Base-by-base conservation (phyloP, 2,329 filamentous ascomycete species). In the Apiospora marii region DNA sequence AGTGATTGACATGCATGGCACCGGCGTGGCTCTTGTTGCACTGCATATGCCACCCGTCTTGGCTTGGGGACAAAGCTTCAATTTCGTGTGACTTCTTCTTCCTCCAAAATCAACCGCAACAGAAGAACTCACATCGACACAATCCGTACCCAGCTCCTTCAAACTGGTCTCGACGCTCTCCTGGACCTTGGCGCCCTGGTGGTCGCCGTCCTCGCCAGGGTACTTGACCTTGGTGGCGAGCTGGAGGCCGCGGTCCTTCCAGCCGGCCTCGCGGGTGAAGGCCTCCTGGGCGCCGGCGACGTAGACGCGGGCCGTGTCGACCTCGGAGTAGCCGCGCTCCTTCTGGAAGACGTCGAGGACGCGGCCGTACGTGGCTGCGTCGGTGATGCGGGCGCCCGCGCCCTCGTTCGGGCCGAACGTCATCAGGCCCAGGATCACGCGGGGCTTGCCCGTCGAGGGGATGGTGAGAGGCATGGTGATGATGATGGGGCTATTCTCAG, bases 401-500 rank as follows among this genome's bases (percentile, higher is more conserved):
- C 80, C 76, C 73, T 87, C 86, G 72, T 90, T 88, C 2, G 93
- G 90, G 43, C 92, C 93, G 84, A 94, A 95, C 79, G 92, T 95
- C 94, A 97, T 96, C 71, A 95, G 87, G 75, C 94, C 94, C 51
- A 97, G 90, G 86, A 97, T 94, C 78, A 94, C 86, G 75, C 93
- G 89, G 75, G 92, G 88, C 76, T 90, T 92, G 71, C 80, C 78
- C 46, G 79, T 81, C 68, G 82, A 81, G 19, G 79, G 37, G 19
- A 79, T 80, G 75, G 87, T 76, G 74, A 87, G 84, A 79, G 86
- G 84, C 86, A 88, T 88, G 43, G 75, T 83, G 69, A 7, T 19
- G 46, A 2, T 64, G 19, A 46, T 37, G 30, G 8, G 2, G 27
- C 51, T 14, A 12, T 24, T 53, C 5, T 4, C 16, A 4, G 6